phyloP scores from a whole-genome alignment of 108 stramenopile genomes.

The Aurantiochytrium sp. region DNA sequence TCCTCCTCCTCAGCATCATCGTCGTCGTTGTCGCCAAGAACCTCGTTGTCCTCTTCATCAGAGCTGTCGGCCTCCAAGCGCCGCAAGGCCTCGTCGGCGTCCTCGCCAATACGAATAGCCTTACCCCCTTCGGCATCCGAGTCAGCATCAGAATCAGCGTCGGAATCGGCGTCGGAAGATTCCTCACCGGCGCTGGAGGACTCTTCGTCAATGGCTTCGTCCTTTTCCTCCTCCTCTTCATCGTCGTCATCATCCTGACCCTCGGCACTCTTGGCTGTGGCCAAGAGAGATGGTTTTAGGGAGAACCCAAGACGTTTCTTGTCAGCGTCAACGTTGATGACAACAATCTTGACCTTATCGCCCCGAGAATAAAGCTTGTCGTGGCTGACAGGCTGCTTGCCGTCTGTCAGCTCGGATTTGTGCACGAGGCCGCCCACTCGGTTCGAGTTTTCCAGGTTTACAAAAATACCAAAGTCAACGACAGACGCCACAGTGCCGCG shows the following conservation, averaged over 20 bases:
- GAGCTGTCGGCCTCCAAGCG: background rate
- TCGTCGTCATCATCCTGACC: background rate
- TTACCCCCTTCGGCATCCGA: background rate
- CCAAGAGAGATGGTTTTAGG: slow-evolving; percentile 36
- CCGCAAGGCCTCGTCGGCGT: background rate
- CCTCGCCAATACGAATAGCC: background rate
- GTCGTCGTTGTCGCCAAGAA: slow-evolving; percentile 18
- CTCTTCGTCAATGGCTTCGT: background rate
- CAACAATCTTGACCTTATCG: background rate
- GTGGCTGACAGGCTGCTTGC: background rate
- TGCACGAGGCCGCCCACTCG: background rate
- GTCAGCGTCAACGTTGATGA: slow-evolving; percentile 19
- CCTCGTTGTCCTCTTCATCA: slow-evolving; percentile 26
- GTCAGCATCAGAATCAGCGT: slow-evolving; percentile 7
- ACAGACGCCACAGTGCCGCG: background rate
- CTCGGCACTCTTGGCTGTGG: background rate
- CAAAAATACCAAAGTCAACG: background rate
- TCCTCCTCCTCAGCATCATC: slow-evolving; percentile 20
- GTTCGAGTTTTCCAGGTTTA: background rate
- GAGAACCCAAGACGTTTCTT: slow-evolving; percentile 29
- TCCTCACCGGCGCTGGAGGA: background rate
- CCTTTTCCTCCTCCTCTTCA: background rate
- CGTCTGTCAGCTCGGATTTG: background rate
- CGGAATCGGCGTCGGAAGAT: background rate
- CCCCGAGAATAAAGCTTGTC: background rate